Evolutionary conservation across 805 yeast genomes (phyloP), one percentile per base, ranked within the genome.

Genomic region (Scheffersomyces lignosus): DNA sequence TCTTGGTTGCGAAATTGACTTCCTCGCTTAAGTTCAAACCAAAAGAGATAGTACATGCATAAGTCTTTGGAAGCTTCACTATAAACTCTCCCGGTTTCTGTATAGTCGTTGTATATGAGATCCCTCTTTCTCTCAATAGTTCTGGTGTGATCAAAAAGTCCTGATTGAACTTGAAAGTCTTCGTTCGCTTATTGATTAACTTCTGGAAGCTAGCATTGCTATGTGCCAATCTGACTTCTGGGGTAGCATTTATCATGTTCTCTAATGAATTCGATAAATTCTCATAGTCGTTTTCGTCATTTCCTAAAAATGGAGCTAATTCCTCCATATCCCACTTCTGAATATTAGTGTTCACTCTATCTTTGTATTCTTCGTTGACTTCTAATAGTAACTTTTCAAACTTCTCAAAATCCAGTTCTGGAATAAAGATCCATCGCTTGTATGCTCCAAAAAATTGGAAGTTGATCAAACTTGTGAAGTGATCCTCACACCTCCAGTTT

Each of bases 41-140:
- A 12, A 77, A 53, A 0, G 82, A 77, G 3, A 81, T 51, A 4
- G 55, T 60, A 10, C 78, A 55, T 1, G 81, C 63, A 50, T 77
- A 82, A 0, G 76, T 51, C 37, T 69, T 66, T 0, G 90, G 88
- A 44, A 62, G 79, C 38, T 73, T 78, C 40, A 82, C 62, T 4
- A 84, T 59, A 37, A 71, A 68, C 24, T 83, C 85, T 1, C 87
- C 86, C 0, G 82, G 79, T 26, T 64, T 66, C 52, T 83, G 90
- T n/a, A 69, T 52, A 0, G 75, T 60, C 4, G 73, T 69, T 29
- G 66, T 60, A 17, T 66, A 73, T 4, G 52, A 60, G 14, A 83
- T 80, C 0, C 80, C 82, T 22, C 70, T 47, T 15, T 63, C 58
- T n/a, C 47, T 41, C n/a, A 83, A 54, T 18, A 64, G 45, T 7